A percentile compares a stretch with the other conserved stretches of the same genome.
These are phyloP conservation scores for Xylaria sp. DNA, from an alignment of 2,329 filamentous ascomycete genomes.

Conservation along the genomic window DNA sequence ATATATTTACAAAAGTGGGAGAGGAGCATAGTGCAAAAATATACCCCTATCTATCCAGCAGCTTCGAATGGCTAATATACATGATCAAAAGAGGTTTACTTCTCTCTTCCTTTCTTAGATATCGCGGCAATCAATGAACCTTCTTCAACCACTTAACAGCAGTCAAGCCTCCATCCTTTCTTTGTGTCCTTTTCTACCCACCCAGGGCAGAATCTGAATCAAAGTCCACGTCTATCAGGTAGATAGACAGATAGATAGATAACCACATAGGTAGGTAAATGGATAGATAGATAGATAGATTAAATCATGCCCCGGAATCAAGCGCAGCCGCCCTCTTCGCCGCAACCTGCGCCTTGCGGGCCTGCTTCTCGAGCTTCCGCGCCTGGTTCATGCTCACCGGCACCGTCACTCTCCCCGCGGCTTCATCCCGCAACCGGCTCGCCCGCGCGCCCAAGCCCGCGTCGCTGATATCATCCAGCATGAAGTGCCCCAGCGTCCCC, in stretches of 20 bases:
- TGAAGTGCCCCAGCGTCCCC: constrained; percentile 80
- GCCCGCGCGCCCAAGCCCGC: constrained; percentile 36
- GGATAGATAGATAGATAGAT: not conserved
- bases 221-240: not conserved
- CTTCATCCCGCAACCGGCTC: constrained; percentile 52
- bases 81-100: not conserved
- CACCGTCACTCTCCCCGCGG: constrained; percentile 57
- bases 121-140: constrained; percentile 9
- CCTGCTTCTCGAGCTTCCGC: constrained; percentile 72
- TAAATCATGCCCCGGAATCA: not conserved
- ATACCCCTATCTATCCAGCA: constrained; percentile 27
- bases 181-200: not conserved
- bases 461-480: constrained; percentile 76
- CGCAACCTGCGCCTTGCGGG: constrained; percentile 52
- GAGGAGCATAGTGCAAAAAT: constrained; percentile 1
- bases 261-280: too few species aligned
- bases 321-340: constrained; percentile 31
- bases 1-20: constrained; percentile 15
- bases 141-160: not conserved
- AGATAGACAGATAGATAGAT: not conserved
- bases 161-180: not conserved
- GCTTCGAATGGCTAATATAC: constrained; percentile 15
- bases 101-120: constrained; percentile 2
- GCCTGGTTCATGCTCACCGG: constrained; percentile 74
- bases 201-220: not conserved